Conservation (phyloP, 2,329 filamentous ascomycete genomes). For the Teratosphaeria viscida region DNA sequence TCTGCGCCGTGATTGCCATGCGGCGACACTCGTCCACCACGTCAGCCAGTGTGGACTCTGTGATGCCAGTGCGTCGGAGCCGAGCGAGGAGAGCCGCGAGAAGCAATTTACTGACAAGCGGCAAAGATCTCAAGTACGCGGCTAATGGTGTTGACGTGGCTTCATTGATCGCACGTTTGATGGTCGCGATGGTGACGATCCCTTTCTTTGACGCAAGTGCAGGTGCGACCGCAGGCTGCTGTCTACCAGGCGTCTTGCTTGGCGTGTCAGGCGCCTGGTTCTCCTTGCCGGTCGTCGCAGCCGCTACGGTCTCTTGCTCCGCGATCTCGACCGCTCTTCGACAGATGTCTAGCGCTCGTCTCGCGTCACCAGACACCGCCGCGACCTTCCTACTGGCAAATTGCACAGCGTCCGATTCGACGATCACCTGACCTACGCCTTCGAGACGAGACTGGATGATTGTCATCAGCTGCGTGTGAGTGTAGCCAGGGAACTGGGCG, state of each 20-base stretch:
- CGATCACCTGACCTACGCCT: constrained; percentile 71
- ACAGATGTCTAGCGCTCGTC: constrained; percentile 89
- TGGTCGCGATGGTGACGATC: constrained; percentile 80
- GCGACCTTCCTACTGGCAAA: constrained; percentile 96
- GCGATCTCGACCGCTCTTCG: constrained; percentile 89
- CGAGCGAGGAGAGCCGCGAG: constrained; percentile 72
- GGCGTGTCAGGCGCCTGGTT: constrained; percentile 47
- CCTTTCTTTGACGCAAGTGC: constrained; percentile 25
- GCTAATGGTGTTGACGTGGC: constrained; percentile 88
- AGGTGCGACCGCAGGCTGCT: constrained; percentile 23
- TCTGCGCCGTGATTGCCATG: constrained; percentile 52
- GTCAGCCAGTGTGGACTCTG: constrained; percentile 80
- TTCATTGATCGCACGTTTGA: constrained; percentile 90
- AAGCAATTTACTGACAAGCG: constrained; percentile 73
- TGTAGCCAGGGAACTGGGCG: constrained; percentile 94
- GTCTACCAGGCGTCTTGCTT: constrained; percentile 43
- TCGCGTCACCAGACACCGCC: constrained; percentile 86
- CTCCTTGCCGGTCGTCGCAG: constrained; percentile 15
- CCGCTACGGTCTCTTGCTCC: constrained; percentile 51
- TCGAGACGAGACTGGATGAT: constrained; percentile 92
- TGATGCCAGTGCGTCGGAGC: constrained; percentile 70
- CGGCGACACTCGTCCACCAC: constrained; percentile 76
- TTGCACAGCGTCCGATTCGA: constrained; percentile 86
- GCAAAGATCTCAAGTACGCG: constrained; percentile 73
- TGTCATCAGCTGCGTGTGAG: constrained; percentile 90